Percentiles rank a stretch among this genome's conserved stretches.
phyloP scores from a whole-genome alignment of 306 rosid species.

The Clitoria ternatea region DNA sequence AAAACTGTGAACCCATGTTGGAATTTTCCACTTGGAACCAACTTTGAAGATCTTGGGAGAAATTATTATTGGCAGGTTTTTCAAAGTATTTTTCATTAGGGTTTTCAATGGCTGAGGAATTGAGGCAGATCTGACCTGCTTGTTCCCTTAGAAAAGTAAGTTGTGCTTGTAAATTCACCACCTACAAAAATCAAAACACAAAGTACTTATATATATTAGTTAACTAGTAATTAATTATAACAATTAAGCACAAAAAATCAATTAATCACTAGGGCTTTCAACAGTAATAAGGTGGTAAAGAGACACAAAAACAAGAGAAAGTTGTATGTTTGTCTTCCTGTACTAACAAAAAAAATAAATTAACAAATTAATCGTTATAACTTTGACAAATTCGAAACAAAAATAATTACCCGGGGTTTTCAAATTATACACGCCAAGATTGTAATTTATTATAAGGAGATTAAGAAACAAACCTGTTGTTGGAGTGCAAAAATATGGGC shows the following conservation, averaged over 20 bases:
- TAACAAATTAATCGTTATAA: too few relatives aligned
- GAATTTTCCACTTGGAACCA: conserved; percentile 53
- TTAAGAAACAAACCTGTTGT: conserved; percentile 68
- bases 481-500: conserved; percentile 93
- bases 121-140: conserved; percentile 52
- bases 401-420: too few relatives aligned
- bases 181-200: conserved; percentile 41
- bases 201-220: neutral
- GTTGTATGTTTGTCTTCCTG: too few relatives aligned
- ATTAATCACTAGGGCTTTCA: conserved; percentile 39
- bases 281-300: too few relatives aligned
- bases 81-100: conserved; percentile 53
- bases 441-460: too few relatives aligned
- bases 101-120: conserved; percentile 43
- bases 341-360: too few relatives aligned
- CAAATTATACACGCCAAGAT: too few relatives aligned
- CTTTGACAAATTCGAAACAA: too few relatives aligned
- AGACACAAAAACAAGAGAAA: too few relatives aligned
- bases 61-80: conserved; percentile 39
- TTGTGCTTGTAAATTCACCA: conserved; percentile 84
- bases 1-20: conserved; percentile 38
- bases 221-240: too few relatives aligned
- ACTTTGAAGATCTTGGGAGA: conserved; percentile 42
- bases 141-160: conserved; percentile 74
- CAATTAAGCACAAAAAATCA: too few relatives aligned